These are phyloP conservation scores for Phytophthora sojae DNA, from an alignment of 352 stramenopile species.

Conservation along the genomic window DNA sequence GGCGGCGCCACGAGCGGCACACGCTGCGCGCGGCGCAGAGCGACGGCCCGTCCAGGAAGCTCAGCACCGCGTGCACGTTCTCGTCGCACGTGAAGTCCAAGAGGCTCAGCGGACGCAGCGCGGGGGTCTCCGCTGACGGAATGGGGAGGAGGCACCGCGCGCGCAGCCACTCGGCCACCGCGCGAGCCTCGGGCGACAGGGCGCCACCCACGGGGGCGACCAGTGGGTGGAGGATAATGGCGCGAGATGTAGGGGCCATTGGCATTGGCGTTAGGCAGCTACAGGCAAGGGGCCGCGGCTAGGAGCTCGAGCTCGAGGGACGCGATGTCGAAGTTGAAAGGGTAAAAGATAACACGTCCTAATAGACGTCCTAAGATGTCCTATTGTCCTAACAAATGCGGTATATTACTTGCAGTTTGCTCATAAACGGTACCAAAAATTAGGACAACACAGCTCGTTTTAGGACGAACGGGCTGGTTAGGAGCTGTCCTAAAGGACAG, in stretches of 20 bases:
- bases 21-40: slow-evolving; percentile 65
- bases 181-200: slow-evolving; percentile 43
- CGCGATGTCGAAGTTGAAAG: slow-evolving; percentile 1
- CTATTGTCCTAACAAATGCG: too few species aligned
- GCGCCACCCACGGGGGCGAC: slow-evolving; percentile 45
- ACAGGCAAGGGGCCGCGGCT: background rate
- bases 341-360: too few species aligned
- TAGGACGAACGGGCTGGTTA: too few species aligned
- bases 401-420: too few species aligned
- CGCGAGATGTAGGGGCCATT: slow-evolving; percentile 37
- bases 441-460: too few species aligned
- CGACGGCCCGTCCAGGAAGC: slow-evolving; percentile 75
- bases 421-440: too few species aligned
- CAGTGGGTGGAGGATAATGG: slow-evolving; percentile 78
- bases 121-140: background rate
- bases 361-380: too few species aligned
- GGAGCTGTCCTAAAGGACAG: too few species aligned
- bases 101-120: slow-evolving; percentile 33
- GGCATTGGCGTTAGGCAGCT: background rate
- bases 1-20: slow-evolving; percentile 59
- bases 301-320: background rate
- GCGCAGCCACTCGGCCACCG: slow-evolving; percentile 46
- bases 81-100: slow-evolving; percentile 84
- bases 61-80: slow-evolving; percentile 66
- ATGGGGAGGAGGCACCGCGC: background rate